Evolutionary conservation across 129 eudicot species (phyloP).

Genomic region (Sambucus nigra): DNA sequence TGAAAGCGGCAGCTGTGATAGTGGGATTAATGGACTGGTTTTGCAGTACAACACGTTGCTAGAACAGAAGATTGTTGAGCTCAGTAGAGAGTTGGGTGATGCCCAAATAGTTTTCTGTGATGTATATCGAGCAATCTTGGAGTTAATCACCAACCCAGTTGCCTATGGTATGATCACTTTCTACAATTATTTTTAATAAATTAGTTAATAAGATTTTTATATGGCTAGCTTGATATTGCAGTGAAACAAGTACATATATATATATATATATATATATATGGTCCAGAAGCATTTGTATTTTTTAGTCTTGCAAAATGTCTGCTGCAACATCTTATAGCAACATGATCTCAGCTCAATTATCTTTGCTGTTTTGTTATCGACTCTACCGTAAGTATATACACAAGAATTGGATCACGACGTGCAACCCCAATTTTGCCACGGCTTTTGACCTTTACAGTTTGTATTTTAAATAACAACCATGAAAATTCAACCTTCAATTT

Average conservation of each 20-base stretch:
- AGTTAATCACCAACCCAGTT: conserved; percentile 44
- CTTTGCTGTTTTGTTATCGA: too few species aligned
- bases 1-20: conserved; percentile 17
- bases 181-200: not conserved
- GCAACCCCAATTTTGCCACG: too few species aligned
- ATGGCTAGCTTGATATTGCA: not conserved
- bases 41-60: conserved; percentile 37
- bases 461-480: too few species aligned
- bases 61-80: conserved; percentile 35
- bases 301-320: not conserved
- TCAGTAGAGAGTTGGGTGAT: conserved; percentile 34
- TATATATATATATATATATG: too few species aligned
- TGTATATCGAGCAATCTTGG: conserved; percentile 43
- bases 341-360: too few species aligned
- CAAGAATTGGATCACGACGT: too few species aligned
- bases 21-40: conserved; percentile 42
- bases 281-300: too few species aligned
- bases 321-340: too few species aligned
- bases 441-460: too few species aligned
- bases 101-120: conserved; percentile 55
- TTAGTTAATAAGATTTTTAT: not conserved
- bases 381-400: too few species aligned
- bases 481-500: too few species aligned
- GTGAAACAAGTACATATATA: not conserved
- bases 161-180: conserved; percentile 35